A percentile compares a stretch with the other conserved stretches of the same genome.
phyloP scores from a whole-genome alignment of 1,284 basidiomycete genomes.

The Grifola frondosa region DNA sequence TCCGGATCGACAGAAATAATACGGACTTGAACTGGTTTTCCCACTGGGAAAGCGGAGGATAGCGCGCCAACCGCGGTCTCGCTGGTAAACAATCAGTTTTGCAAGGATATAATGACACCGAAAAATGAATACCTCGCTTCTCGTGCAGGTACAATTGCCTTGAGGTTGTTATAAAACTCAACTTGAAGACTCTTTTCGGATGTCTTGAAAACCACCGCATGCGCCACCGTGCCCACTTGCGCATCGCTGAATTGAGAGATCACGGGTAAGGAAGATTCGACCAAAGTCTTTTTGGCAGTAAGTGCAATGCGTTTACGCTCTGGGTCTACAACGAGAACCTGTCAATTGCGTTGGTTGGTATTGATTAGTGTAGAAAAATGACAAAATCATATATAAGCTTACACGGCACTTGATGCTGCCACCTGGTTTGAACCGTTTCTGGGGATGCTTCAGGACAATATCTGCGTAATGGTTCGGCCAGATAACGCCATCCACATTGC shows the following conservation, averaged over 20 bases:
- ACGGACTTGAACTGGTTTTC: constrained; percentile 86
- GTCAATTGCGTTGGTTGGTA: constrained; percentile 11
- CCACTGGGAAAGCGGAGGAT: constrained; percentile 70
- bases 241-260: constrained; percentile 70
- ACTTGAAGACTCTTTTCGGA: constrained; percentile 79
- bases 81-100: constrained; percentile 35
- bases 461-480: constrained; percentile 97
- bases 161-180: constrained; percentile 89
- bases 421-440: constrained; percentile 89
- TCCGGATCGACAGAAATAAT: constrained; percentile 74
- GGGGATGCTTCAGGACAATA: constrained; percentile 88
- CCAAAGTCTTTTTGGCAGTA: constrained; percentile 90
- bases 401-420: constrained; percentile 85
- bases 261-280: constrained; percentile 79
- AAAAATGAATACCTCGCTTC: constrained; percentile 68
- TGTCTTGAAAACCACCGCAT: constrained; percentile 84
- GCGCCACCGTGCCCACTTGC: constrained; percentile 70
- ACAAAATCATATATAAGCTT: constrained; percentile 25
- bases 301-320: constrained; percentile 82
- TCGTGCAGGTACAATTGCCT: constrained; percentile 78
- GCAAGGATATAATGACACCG: constrained; percentile 6
- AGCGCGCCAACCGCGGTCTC: constrained; percentile 67
- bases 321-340: constrained; percentile 88
- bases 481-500: constrained; percentile 87
- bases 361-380: constrained; percentile 4